Base-by-base conservation (phyloP, 352 stramenopile species). In the Globisporangium barbulae region DNA sequence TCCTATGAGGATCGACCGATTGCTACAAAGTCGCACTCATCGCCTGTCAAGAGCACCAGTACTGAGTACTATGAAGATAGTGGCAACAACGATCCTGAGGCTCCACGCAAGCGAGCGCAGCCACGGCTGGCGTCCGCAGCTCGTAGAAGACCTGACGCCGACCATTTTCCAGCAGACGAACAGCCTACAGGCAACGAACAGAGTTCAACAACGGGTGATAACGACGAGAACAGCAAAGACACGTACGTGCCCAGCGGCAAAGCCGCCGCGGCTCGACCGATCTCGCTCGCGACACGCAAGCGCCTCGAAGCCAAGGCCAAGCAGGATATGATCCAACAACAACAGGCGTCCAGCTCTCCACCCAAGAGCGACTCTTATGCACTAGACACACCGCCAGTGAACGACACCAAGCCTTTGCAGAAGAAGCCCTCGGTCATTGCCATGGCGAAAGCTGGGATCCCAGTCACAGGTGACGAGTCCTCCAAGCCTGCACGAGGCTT, bases 301-400 rank as follows among this genome's bases (percentile, higher is more conserved):
- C 68, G 85, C 1, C 45, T 93, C 0, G 81, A 91, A 59, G 76
- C 83, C 1, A 91, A 90, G 52, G 67, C 76, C 5, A 83, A 85
- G 17, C 73, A 76, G 31, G 74, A 83, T 15, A 63, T 28, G n/a
- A 45, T n/a, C 30, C 37, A n/a, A 50, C 41, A 61, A 39, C 45
- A 64, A 39, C 50, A 37, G 21, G 19, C 12, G 1, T 48, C 30
- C n/a, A 42, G 0, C 15, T 60, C 41, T 13, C 39, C 30, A 37
- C 10, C 30, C 12, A 55, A 30, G 2, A 13, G 39, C 30, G 12
- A 10, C 7, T 42, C 50, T 8, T 17, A 13, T 28, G 4, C 6
- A 41, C 33, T 17, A 30, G 44, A 28, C 17, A 7, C 50, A 7
- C 39, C 15, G 9, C 13, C 7, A 25, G 28, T 53, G n/a, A 44